A percentile compares a stretch with the other conserved stretches of the same genome.
phyloP scores from a whole-genome alignment of 2,329 filamentous ascomycete species.

The Aspergillus ochraceus region DNA sequence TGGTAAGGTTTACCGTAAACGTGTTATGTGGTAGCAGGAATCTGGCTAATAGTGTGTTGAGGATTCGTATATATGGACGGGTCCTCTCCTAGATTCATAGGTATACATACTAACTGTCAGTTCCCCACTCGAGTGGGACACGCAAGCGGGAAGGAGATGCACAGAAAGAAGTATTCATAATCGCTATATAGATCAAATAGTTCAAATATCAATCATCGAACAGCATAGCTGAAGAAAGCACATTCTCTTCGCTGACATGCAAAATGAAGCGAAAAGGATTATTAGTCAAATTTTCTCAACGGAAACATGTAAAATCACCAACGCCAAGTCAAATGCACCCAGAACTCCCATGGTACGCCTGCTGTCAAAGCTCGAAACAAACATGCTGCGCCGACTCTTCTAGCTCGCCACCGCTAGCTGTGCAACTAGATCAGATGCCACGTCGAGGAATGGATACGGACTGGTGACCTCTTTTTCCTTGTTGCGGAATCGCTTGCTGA shows the following conservation, averaged over 20 bases:
- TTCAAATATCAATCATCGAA: not conserved
- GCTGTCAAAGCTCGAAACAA: not conserved
- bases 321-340: slow-evolving; percentile 1
- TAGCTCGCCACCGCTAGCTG: slow-evolving; percentile 81
- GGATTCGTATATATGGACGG: slow-evolving; percentile 29
- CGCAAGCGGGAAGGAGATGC: too few species aligned
- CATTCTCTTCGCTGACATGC: slow-evolving; percentile 1
- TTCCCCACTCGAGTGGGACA: too few species aligned
- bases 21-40: too few species aligned
- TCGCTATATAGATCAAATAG: not conserved
- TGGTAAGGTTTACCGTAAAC: too few species aligned
- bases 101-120: not conserved
- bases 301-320: not conserved
- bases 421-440: slow-evolving; percentile 88
- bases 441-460: slow-evolving; percentile 93
- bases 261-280: not conserved
- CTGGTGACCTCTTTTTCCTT: slow-evolving; percentile 95
- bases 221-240: not conserved
- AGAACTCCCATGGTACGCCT: not conserved
- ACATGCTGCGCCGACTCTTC: not conserved
- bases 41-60: too few species aligned
- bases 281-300: not conserved
- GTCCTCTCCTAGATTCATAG: too few species aligned
- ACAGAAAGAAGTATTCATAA: not conserved
- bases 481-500: slow-evolving; percentile 53